Evolutionary conservation across 73 alveolate species (phyloP).

Genomic region (Tetrahymena malaccensis): DNA sequence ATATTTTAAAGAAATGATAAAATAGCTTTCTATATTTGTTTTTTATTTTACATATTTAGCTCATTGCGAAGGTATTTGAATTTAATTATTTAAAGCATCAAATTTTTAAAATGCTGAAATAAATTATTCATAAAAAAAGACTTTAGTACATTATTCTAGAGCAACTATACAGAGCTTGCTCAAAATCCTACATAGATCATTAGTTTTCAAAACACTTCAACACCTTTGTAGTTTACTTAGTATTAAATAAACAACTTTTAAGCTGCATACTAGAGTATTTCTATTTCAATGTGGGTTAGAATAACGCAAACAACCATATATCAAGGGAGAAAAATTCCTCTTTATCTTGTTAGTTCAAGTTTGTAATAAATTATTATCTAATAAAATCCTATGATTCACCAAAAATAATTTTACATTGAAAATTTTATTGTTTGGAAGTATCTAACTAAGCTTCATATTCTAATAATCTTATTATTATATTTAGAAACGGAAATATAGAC

Average conservation of each 20-base stretch:
- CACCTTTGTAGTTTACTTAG: neutral
- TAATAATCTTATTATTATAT: neutral
- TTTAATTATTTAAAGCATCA: neutral
- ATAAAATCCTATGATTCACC: too few species aligned
- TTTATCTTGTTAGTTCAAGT: neutral
- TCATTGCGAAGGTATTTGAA: neutral
- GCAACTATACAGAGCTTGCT: neutral
- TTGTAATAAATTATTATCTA: neutral
- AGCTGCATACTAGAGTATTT: neutral
- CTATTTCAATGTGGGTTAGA: neutral
- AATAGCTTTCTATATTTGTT: neutral
- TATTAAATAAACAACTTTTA: neutral
- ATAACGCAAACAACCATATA: neutral
- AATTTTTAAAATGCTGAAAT: neutral
- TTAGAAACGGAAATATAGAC: neutral
- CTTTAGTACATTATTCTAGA: neutral
- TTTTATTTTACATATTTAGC: neutral
- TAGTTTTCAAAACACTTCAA: neutral
- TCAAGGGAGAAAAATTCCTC: neutral
- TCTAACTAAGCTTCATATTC: too few species aligned
- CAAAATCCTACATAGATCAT: neutral
- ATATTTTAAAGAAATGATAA: neutral
- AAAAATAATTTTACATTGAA: too few species aligned
- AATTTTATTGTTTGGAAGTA: too few species aligned
- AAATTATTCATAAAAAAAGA: neutral